Percentiles rank a stretch among this genome's conserved stretches.
These are phyloP conservation scores for Carex scoparia DNA, from an alignment of 176 grass and related monocot genomes.

Conservation along the genomic window DNA sequence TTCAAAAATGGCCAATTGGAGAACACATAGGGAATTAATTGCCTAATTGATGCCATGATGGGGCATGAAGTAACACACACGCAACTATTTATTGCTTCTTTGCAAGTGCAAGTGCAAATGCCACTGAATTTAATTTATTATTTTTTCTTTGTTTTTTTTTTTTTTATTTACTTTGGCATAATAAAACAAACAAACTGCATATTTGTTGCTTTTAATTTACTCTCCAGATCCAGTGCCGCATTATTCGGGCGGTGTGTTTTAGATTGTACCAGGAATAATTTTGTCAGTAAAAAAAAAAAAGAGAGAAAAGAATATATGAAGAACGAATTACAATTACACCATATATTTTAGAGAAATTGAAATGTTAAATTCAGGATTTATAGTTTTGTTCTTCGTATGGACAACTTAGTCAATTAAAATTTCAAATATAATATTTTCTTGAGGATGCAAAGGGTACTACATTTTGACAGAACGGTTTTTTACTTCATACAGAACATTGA, in stretches of 20 bases:
- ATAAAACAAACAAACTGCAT: neutral
- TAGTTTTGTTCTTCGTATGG: too few relatives aligned
- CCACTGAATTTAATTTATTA: neutral
- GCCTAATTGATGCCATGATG: neutral
- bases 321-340: neutral
- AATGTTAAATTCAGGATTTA: neutral
- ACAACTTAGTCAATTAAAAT: neutral
- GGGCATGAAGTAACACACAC: neutral
- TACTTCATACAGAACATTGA: too few relatives aligned
- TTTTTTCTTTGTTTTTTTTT: neutral
- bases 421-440: neutral
- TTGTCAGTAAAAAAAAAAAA: neutral
- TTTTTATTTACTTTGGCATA: neutral
- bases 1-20: neutral
- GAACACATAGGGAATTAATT: neutral
- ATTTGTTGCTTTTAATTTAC: neutral
- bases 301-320: too few relatives aligned
- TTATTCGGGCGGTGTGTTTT: neutral
- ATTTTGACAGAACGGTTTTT: too few relatives aligned
- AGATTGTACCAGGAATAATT: conserved; percentile 3
- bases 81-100: conserved; percentile 1
- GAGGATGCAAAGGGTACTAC: neutral
- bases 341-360: neutral
- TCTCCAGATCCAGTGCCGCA: neutral
- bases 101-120: conserved; percentile 1